Conservation (phyloP, 2,329 filamentous ascomycete genomes). For the Pseudonectria buxi region DNA sequence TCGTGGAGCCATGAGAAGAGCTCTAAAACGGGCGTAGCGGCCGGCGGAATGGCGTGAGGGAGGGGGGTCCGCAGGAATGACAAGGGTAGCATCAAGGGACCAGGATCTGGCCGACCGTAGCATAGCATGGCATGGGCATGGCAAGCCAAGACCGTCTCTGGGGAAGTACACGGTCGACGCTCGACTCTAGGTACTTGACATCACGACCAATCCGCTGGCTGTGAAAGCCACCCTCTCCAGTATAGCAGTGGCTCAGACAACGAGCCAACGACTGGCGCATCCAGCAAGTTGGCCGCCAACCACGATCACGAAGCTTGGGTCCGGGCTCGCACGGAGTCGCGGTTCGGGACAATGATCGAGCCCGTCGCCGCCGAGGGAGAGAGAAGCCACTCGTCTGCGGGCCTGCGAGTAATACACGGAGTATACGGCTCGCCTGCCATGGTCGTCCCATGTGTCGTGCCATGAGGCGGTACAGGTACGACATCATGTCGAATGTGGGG, state of each 20-base stretch:
- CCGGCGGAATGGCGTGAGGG: conserved; percentile 24
- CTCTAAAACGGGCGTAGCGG: conserved; percentile 21
- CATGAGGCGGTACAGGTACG: conserved; percentile 5
- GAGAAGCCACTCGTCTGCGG: conserved; percentile 14
- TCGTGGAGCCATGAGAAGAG: conserved; percentile 21
- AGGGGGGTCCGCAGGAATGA: conserved; percentile 7
- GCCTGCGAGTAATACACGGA: conserved; percentile 8
- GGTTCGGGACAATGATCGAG: conserved; percentile 3
- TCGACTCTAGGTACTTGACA: too few species aligned
- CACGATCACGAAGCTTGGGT: conserved; percentile 10
- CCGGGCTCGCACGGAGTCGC: conserved; percentile 8
- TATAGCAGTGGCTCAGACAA: background rate
- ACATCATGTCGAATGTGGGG: too few species aligned
- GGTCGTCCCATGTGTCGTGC: conserved; percentile 21
- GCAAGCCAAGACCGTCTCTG: conserved; percentile 6
- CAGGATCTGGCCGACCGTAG: too few species aligned
- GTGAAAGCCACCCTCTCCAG: background rate
- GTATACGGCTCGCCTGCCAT: conserved; percentile 13
- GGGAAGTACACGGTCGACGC: conserved; percentile 11
- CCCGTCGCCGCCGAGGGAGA: conserved; percentile 11
- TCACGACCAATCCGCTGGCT: conserved; percentile 8
- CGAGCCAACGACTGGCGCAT: too few species aligned
- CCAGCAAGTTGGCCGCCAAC: conserved; percentile 10
- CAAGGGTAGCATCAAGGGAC: conserved; percentile 4
- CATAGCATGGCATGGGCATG: too few species aligned